Conservation (phyloP, 495 filamentous ascomycete species). For the Glonium stellatum region DNA sequence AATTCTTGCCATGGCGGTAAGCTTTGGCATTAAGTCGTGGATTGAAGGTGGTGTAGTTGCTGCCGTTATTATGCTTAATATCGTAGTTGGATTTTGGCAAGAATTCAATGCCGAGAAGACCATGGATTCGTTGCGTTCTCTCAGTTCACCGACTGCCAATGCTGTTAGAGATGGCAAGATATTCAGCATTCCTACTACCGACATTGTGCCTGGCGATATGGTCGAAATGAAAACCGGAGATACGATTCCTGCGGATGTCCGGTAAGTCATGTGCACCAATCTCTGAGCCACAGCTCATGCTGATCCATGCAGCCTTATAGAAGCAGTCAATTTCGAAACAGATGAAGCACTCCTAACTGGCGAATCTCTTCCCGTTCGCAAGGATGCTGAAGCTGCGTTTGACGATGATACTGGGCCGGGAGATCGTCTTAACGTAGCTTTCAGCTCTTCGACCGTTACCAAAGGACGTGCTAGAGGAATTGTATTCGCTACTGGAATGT, state of each 20-base stretch:
- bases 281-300: too few relatives aligned
- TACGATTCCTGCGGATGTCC: conserved; percentile 63
- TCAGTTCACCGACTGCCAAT: conserved; percentile 72
- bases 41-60: conserved; percentile 79
- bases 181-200: conserved; percentile 57
- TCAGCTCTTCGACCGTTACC: conserved; percentile 64
- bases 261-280: too few relatives aligned
- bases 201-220: conserved; percentile 76
- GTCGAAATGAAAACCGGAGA: conserved; percentile 63
- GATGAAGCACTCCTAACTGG: conserved; percentile 71
- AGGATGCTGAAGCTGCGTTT: conserved; percentile 36
- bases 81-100: conserved; percentile 70
- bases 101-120: conserved; percentile 83
- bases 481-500: conserved; percentile 64
- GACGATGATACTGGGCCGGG: conserved; percentile 52
- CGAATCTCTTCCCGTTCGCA: conserved; percentile 67
- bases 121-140: conserved; percentile 69
- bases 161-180: conserved; percentile 66
- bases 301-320: too few relatives aligned
- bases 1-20: conserved; percentile 75
- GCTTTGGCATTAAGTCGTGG: conserved; percentile 71
- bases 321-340: conserved; percentile 64
- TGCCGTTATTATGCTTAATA: conserved; percentile 74
- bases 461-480: conserved; percentile 63
- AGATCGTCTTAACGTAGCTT: conserved; percentile 65